These are phyloP conservation scores for Leucogyrophana mollusca DNA, from an alignment of 768 basidiomycete species.

Conservation along the genomic window DNA sequence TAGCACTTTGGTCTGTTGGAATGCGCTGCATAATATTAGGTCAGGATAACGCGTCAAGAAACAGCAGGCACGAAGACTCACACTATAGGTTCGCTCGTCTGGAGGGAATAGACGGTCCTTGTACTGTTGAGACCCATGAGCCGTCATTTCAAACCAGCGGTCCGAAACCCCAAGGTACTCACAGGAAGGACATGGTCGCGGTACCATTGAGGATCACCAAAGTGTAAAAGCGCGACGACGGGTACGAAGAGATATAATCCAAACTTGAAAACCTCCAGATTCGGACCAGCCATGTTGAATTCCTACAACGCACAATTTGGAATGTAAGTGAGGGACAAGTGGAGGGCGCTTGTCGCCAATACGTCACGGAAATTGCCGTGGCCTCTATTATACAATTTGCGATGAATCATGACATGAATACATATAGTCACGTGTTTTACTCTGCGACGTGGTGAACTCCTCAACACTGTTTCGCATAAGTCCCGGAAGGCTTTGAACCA, in stretches of 20 bases:
- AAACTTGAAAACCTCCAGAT: constrained; percentile 91
- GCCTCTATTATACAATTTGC: too few relatives aligned
- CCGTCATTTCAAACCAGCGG: not conserved
- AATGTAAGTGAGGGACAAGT: too few relatives aligned
- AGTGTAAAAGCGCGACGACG: constrained; percentile 76
- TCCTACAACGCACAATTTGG: too few relatives aligned
- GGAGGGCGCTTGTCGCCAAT: too few relatives aligned
- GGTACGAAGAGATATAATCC: constrained; percentile 84
- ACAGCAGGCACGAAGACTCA: constrained; percentile 26
- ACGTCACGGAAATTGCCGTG: not conserved
- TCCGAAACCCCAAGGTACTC: constrained; percentile 18
- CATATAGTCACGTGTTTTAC: too few relatives aligned
- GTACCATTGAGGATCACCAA: constrained; percentile 90
- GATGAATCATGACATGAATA: too few relatives aligned
- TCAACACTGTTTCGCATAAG: constrained; percentile 70
- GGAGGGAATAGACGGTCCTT: constrained; percentile 71
- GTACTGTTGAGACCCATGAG: constrained; percentile 45
- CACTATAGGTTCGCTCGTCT: constrained; percentile 52
- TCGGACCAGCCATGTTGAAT: constrained; percentile 63
- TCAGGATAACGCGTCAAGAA: constrained; percentile 10
- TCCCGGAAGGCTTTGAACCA: constrained; percentile 51
- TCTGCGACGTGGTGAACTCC: too few relatives aligned
- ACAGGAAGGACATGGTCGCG: constrained; percentile 74
- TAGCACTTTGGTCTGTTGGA: constrained; percentile 62
- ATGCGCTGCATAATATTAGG: constrained; percentile 40